Percentiles rank a stretch among this genome's conserved stretches.
Conservation (phyloP, 805 yeast species). For the Torulaspora microellipsoides region DNA sequence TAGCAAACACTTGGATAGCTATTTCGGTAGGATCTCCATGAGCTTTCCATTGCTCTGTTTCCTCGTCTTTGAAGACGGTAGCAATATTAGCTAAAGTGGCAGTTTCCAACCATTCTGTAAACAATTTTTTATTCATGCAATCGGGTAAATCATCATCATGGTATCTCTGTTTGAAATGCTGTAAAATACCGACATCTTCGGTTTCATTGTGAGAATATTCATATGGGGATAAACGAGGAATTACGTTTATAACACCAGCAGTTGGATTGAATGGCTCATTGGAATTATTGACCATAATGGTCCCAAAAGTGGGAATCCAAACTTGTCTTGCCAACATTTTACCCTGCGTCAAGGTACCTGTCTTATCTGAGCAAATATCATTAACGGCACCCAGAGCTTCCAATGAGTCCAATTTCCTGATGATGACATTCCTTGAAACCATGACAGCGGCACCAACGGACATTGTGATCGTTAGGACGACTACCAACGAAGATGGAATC, state of each 20-base stretch:
- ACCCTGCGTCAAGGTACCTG: constrained; percentile 86
- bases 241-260: constrained; percentile 84
- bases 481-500: constrained; percentile 96
- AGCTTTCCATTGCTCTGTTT: constrained; percentile 57
- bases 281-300: constrained; percentile 55
- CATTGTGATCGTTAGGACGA: constrained; percentile 92
- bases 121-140: constrained; percentile 23
- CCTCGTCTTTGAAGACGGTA: constrained; percentile 48
- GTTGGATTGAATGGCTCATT: constrained; percentile 86
- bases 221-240: constrained; percentile 56
- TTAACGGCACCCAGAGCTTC: constrained; percentile 93
- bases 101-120: constrained; percentile 51
- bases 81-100: constrained; percentile 83
- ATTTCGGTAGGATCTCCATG: constrained; percentile 89
- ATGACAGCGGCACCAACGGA: constrained; percentile 94
- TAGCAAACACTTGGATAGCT: constrained; percentile 75
- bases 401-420: constrained; percentile 86
- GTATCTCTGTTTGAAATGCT: constrained; percentile 22
- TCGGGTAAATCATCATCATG: constrained; percentile 15
- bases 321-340: constrained; percentile 83
- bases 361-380: constrained; percentile 88
- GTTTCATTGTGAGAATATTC: constrained; percentile 29
- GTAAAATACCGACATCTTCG: constrained; percentile 30
- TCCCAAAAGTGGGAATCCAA: constrained; percentile 78
- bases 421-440: constrained; percentile 93